These are phyloP conservation scores for Xerocomus nothofagi DNA, from an alignment of 1,284 basidiomycete species.

Conservation along the genomic window DNA sequence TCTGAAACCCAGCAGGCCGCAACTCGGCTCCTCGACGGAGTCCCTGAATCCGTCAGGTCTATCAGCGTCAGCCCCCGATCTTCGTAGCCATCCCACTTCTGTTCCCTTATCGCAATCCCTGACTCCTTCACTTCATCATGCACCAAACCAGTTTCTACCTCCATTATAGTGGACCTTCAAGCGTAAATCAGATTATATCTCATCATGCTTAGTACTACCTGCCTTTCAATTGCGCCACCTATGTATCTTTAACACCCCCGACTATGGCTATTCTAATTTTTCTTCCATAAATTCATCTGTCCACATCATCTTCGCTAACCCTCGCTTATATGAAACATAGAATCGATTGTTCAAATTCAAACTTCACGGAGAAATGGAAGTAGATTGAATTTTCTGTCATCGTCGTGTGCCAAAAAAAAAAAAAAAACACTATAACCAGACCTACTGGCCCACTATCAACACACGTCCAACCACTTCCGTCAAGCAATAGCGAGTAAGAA, in stretches of 20 bases:
- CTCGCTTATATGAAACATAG: background rate
- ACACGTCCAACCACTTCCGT: slow-evolving; percentile 16
- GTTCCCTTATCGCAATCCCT: slow-evolving; percentile 8
- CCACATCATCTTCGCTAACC: background rate
- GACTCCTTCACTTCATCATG: slow-evolving; percentile 8
- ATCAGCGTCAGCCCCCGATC: slow-evolving; percentile 31
- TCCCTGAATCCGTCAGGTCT: slow-evolving; percentile 10
- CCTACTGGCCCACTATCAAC: slow-evolving; percentile 11
- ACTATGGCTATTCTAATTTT: background rate
- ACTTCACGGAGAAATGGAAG: too few relatives aligned
- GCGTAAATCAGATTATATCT: slow-evolving; percentile 24
- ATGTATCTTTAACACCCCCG: slow-evolving; percentile 26
- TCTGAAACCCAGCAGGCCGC: slow-evolving; percentile 21
- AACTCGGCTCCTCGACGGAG: slow-evolving; percentile 5
- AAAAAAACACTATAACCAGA: slow-evolving; percentile 11
- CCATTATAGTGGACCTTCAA: slow-evolving; percentile 16
- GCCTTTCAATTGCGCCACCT: slow-evolving; percentile 20
- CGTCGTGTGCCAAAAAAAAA: slow-evolving; percentile 9
- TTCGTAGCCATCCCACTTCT: slow-evolving; percentile 16
- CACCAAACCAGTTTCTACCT: slow-evolving; percentile 11
- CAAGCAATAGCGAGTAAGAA: slow-evolving; percentile 6
- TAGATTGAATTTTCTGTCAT: slow-evolving; percentile 11
- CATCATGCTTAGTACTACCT: slow-evolving; percentile 14
- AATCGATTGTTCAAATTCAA: background rate
- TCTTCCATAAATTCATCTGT: slow-evolving; percentile 4